Conservation (phyloP, 352 stramenopile species). For the Pythium folliculosum region DNA sequence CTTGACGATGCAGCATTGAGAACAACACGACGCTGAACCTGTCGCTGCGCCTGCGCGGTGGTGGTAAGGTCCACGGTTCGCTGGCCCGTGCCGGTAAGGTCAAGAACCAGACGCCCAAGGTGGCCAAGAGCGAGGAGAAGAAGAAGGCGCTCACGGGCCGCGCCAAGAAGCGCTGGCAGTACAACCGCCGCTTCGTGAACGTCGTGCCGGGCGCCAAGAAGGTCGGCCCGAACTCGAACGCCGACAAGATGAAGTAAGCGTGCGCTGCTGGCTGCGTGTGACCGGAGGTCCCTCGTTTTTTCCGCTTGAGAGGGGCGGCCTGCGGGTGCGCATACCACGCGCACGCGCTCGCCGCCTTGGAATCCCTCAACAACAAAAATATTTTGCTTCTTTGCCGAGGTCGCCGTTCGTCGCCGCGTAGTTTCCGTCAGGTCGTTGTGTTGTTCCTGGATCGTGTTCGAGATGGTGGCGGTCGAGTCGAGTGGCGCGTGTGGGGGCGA, state of each 20-base stretch:
- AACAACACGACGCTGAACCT: conserved; percentile 97
- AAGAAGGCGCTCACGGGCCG: conserved; percentile 97
- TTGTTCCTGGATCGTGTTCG: not conserved
- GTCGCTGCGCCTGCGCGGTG: conserved; percentile 93
- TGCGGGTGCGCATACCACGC: not conserved
- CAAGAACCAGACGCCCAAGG: conserved; percentile 99
- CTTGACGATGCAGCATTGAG: conserved; percentile 92
- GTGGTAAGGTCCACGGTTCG: conserved; percentile 99
- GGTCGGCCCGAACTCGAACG: conserved; percentile 98
- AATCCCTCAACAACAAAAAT: conserved; percentile 23
- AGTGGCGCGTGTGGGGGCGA: not conserved
- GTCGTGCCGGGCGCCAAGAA: conserved; percentile 97
- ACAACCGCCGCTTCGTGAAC: conserved; percentile 99
- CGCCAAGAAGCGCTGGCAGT: conserved; percentile 99
- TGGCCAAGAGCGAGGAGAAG: conserved; percentile 97
- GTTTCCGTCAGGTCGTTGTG: conserved; percentile 4
- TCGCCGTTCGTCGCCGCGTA: conserved; percentile 10
- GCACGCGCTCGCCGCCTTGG: conserved; percentile 11
- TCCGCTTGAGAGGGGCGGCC: conserved; percentile 24
- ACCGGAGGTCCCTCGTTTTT: conserved; percentile 2
- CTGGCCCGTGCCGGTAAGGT: conserved; percentile 99
- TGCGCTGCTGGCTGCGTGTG: not conserved
- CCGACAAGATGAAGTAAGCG: conserved; percentile 81
- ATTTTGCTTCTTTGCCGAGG: conserved; percentile 31
- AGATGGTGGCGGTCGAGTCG: not conserved